phyloP scores from a whole-genome alignment of 441 rosid species.

The Eutrema salsugineum region DNA sequence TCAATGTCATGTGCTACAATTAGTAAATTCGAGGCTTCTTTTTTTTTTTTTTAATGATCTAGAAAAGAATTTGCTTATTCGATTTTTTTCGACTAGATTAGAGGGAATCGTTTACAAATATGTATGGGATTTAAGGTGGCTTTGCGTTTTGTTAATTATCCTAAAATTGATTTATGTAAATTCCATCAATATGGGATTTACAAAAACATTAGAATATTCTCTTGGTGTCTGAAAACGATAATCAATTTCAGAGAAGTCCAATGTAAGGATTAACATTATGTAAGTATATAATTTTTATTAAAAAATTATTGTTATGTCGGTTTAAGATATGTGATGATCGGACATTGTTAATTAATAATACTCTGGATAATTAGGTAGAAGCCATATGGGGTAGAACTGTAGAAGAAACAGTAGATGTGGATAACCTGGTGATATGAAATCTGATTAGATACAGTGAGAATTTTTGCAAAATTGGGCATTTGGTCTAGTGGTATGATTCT shows the following conservation, averaged over 20 bases:
- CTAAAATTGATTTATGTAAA: too few relatives aligned
- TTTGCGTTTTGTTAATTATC: not conserved
- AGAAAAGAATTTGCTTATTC: not conserved
- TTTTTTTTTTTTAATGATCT: not conserved
- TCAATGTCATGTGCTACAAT: not conserved
- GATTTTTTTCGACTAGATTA: not conserved
- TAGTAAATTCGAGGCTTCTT: slow-evolving; percentile 15
- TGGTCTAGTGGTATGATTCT: slow-evolving; percentile 88
- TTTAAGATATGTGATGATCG: not conserved
- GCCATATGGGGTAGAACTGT: too few relatives aligned
- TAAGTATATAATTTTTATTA: not conserved
- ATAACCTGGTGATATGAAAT: not conserved
- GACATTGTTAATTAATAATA: not conserved
- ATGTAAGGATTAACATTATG: not conserved
- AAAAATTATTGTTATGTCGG: not conserved
- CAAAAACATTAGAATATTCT: too few relatives aligned
- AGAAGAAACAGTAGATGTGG: not conserved
- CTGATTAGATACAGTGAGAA: rapidly evolving
- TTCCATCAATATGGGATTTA: too few relatives aligned
- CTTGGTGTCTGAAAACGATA: too few relatives aligned
- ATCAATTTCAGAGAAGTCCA: not conserved
- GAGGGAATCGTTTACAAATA: not conserved
- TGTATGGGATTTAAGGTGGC: not conserved
- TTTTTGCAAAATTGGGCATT: slow-evolving; percentile 33
- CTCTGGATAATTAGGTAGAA: not conserved